These are phyloP conservation scores for Prunus mume DNA, from an alignment of 306 rosid genomes.

Conservation along the genomic window DNA sequence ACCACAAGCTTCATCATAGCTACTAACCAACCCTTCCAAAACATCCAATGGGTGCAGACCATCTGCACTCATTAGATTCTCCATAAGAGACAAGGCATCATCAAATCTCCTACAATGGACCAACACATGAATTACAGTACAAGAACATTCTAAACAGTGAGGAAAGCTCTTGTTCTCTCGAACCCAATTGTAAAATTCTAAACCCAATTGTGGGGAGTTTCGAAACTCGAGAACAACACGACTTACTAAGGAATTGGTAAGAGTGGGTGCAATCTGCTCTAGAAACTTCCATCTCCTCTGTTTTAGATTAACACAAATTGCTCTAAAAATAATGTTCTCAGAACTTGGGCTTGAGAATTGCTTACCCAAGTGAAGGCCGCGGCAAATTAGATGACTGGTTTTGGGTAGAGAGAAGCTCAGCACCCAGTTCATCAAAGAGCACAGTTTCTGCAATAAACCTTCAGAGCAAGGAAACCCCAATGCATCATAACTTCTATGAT, in stretches of 20 bases:
- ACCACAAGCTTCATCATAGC: slow-evolving; percentile 24
- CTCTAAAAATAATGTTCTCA: slow-evolving; percentile 43
- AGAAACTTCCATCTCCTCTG: slow-evolving; percentile 51
- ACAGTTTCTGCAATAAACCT: slow-evolving; percentile 4
- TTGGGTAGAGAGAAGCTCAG: slow-evolving; percentile 20
- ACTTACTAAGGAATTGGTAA: slow-evolving; percentile 34
- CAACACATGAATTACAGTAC: slow-evolving; percentile 51
- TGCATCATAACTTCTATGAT: background rate
- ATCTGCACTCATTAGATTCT: slow-evolving; percentile 32
- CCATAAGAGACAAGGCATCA: slow-evolving; percentile 43
- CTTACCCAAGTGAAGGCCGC: slow-evolving; percentile 37
- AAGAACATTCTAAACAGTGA: slow-evolving; percentile 38
- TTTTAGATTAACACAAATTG: slow-evolving; percentile 45
- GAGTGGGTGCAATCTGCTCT: slow-evolving; percentile 39
- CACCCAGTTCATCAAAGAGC: slow-evolving; percentile 29
- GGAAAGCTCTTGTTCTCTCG: slow-evolving; percentile 23
- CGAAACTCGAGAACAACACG: slow-evolving; percentile 49
- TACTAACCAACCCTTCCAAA: slow-evolving; percentile 42
- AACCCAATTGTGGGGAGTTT: slow-evolving; percentile 39
- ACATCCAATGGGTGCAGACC: slow-evolving; percentile 35
- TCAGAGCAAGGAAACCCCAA: background rate
- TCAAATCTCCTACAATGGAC: slow-evolving; percentile 45
- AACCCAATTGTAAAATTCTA: slow-evolving; percentile 49
- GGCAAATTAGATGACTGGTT: slow-evolving; percentile 7
- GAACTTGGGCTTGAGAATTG: slow-evolving; percentile 39